Percentiles rank a stretch among this genome's conserved stretches.
These are phyloP conservation scores for Moesziomyces sp. DNA, from an alignment of 1,284 basidiomycete species.

Conservation along the genomic window DNA sequence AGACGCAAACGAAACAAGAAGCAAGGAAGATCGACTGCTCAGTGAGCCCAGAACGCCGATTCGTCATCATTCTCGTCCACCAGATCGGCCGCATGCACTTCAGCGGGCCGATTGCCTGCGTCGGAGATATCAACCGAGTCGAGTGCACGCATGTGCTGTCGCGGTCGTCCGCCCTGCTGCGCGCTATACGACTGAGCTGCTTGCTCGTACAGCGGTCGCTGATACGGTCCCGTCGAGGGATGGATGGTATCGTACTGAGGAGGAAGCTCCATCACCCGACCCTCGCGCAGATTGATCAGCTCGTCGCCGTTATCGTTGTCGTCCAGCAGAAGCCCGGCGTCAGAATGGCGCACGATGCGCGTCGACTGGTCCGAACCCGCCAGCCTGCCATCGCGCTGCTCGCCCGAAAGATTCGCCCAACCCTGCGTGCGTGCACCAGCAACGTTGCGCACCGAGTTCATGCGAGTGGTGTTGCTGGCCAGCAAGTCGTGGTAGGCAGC, in stretches of 20 bases:
- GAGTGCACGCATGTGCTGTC: conserved; percentile 12
- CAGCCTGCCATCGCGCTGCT: neutral
- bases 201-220: conserved; percentile 9
- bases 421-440: conserved; percentile 10
- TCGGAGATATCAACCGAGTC: conserved; percentile 38
- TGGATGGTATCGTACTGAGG: conserved; percentile 57
- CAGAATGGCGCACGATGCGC: conserved; percentile 49
- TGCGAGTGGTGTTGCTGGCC: conserved; percentile 24
- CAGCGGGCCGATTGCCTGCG: conserved; percentile 11
- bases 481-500: conserved; percentile 43
- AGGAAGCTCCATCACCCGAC: conserved; percentile 50
- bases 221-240: conserved; percentile 12
- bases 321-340: conserved; percentile 56
- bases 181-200: conserved; percentile 6
- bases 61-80: conserved; percentile 44
- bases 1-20: neutral
- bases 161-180: conserved; percentile 2
- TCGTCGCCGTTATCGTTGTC: conserved; percentile 53
- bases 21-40: neutral
- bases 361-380: conserved; percentile 1
- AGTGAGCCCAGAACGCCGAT: conserved; percentile 45
- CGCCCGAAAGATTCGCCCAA: conserved; percentile 24
- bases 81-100: conserved; percentile 41
- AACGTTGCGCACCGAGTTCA: conserved; percentile 11
- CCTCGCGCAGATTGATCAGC: conserved; percentile 15